These are phyloP conservation scores for Boletus huronensis DNA, from an alignment of 768 basidiomycete genomes.

Conservation along the genomic window DNA sequence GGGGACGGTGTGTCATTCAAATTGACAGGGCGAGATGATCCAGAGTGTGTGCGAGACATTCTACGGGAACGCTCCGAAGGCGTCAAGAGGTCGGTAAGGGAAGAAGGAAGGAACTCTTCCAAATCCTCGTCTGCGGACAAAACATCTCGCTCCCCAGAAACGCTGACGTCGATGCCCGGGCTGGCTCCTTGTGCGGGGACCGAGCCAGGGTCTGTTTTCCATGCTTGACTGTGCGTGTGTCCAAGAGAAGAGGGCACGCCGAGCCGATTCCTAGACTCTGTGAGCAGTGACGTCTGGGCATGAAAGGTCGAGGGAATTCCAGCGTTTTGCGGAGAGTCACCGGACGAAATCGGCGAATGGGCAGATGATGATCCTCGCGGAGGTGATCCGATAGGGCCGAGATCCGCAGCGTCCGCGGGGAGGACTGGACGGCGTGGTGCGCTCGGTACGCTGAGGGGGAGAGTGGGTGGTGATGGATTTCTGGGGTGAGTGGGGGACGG, in stretches of 20 bases:
- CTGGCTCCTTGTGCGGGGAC: constrained; percentile 17
- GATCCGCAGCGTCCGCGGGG: constrained; percentile 46
- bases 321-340: constrained; percentile 40
- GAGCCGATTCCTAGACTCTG: constrained; percentile 37
- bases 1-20: constrained; percentile 21
- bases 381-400: constrained; percentile 83
- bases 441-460: constrained; percentile 48
- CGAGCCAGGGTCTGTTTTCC: constrained; percentile 28
- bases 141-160: constrained; percentile 44
- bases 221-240: constrained; percentile 22
- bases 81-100: constrained; percentile 84
- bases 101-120: constrained; percentile 87
- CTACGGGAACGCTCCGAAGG: constrained; percentile 81
- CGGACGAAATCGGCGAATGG: constrained; percentile 51
- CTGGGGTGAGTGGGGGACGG: constrained; percentile 21
- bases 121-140: constrained; percentile 58
- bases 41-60: constrained; percentile 71
- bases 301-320: constrained; percentile 66
- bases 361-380: constrained; percentile 47
- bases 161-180: constrained; percentile 15
- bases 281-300: constrained; percentile 52
- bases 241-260: constrained; percentile 61
- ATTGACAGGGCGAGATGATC: constrained; percentile 28
- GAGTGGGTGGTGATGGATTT: constrained; percentile 43
- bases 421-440: constrained; percentile 47